Conservation (phyloP, 1,139 yeast species). For the Candida sp. region DNA sequence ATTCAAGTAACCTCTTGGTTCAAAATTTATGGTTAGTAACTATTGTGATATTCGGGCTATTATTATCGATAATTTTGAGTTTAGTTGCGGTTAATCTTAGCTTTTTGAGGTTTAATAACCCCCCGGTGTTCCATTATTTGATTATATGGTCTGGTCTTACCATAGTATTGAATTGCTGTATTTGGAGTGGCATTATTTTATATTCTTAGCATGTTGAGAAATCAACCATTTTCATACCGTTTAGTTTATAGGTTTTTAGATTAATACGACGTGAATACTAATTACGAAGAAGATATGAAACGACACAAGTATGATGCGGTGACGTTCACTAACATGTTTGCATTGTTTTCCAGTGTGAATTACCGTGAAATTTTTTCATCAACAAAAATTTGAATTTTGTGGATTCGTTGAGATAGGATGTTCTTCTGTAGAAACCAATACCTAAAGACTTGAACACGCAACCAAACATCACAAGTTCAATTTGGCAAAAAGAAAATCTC, state of each 20-base stretch:
- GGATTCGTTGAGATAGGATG: no score
- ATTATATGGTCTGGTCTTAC: slow-evolving; percentile 28
- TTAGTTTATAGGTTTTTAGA: neutral
- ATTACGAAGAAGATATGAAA: no score
- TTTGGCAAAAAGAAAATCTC: slow-evolving; percentile 49
- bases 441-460: no score
- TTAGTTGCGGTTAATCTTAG: slow-evolving; percentile 29
- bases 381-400: no score
- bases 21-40: slow-evolving; percentile 33
- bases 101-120: slow-evolving; percentile 22
- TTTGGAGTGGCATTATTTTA: slow-evolving; percentile 14
- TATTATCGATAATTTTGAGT: slow-evolving; percentile 31
- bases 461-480: no score
- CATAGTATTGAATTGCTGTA: slow-evolving; percentile 23
- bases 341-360: no score
- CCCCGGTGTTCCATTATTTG: slow-evolving; percentile 25
- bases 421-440: no score
- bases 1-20: slow-evolving; percentile 19
- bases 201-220: neutral
- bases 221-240: neutral
- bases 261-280: no score
- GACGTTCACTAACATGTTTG: no score
- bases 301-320: no score
- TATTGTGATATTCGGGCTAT: slow-evolving; percentile 30
- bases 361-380: no score